Conservation (phyloP, 192 early-diverging fungal genomes). For the Allomyces macrogynus region DNA sequence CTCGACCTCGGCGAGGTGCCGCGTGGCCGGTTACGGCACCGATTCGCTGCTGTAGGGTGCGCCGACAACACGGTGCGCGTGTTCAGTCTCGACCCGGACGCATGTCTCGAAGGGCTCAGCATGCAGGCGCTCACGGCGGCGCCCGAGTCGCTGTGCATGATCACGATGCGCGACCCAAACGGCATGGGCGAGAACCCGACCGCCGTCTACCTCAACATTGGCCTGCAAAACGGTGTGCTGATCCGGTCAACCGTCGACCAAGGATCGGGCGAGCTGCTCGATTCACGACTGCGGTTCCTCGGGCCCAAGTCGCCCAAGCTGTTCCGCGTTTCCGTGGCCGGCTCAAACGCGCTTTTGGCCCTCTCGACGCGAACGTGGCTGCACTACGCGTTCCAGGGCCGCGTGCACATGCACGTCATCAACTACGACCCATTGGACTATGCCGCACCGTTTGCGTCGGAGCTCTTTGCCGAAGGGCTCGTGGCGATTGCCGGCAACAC, state of each 20-base stretch:
- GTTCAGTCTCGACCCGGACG: slow-evolving; percentile 56
- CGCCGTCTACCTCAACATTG: slow-evolving; percentile 66
- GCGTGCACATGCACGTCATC: slow-evolving; percentile 60
- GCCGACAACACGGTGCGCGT: slow-evolving; percentile 81
- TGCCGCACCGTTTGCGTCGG: slow-evolving; percentile 61
- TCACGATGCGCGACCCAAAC: slow-evolving; percentile 35
- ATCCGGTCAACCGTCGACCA: slow-evolving; percentile 68
- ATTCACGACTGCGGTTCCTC: slow-evolving; percentile 63
- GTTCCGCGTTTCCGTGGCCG: slow-evolving; percentile 42
- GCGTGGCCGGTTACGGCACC: slow-evolving; percentile 43
- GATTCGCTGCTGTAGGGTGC: slow-evolving; percentile 79
- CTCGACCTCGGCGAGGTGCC: slow-evolving; percentile 64
- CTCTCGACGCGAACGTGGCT: slow-evolving; percentile 77
- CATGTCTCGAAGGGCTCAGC: slow-evolving; percentile 51
- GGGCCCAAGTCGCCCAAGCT: slow-evolving; percentile 70
- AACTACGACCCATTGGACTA: slow-evolving; percentile 67
- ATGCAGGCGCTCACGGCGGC: slow-evolving; percentile 49
- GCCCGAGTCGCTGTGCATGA: slow-evolving; percentile 52
- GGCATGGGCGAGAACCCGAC: slow-evolving; percentile 8
- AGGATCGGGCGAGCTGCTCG: slow-evolving; percentile 58
- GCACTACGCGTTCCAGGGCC: slow-evolving; percentile 51
- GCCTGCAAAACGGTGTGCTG: slow-evolving; percentile 73
- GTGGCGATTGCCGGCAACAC: slow-evolving; percentile 72
- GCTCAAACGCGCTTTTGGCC: slow-evolving; percentile 54
- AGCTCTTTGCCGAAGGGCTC: slow-evolving; percentile 71